phyloP scores from a whole-genome alignment of 148 eudicot genomes.

The Heliamphora exappendiculata region DNA sequence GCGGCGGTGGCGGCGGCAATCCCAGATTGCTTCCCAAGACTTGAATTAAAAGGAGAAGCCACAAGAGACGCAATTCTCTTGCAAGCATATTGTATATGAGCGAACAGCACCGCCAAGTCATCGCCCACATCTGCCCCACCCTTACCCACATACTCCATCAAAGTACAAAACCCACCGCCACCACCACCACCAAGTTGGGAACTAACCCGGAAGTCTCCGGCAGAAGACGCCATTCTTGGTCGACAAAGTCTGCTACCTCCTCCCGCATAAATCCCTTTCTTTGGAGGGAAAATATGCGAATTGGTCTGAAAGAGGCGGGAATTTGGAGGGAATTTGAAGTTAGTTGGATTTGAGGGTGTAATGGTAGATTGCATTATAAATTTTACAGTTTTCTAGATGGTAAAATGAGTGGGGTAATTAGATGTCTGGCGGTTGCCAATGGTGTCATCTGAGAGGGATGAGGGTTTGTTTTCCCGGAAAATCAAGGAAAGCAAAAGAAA shows the following conservation, averaged over 20 bases:
- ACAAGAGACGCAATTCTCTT: slow-evolving; percentile 83
- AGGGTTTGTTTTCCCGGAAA: slow-evolving; percentile 1
- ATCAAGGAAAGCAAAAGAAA: not conserved
- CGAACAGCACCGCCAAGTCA: slow-evolving; percentile 65
- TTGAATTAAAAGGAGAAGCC: slow-evolving; percentile 75
- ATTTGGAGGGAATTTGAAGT: slow-evolving; percentile 14
- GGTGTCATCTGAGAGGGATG: slow-evolving; percentile 1
- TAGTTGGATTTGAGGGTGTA: slow-evolving; percentile 22
- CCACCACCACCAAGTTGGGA: slow-evolving; percentile 27
- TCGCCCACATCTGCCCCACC: slow-evolving; percentile 65
- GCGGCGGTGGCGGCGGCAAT: slow-evolving; percentile 12
- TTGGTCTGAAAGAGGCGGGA: slow-evolving; percentile 7
- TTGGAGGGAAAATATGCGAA: slow-evolving; percentile 23
- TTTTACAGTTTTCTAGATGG: not conserved
- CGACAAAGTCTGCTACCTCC: not conserved
- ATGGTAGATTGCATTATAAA: slow-evolving; percentile 33
- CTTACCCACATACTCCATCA: slow-evolving; percentile 66
- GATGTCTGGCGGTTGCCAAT: not conserved
- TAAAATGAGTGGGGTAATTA: not conserved
- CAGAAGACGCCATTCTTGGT: slow-evolving; percentile 37
- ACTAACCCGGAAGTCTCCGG: slow-evolving; percentile 31
- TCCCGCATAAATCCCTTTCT: not conserved
- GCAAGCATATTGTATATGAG: slow-evolving; percentile 74
- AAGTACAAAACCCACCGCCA: slow-evolving; percentile 35
- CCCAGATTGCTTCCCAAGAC: slow-evolving; percentile 30